Evolutionary conservation across 1,284 basidiomycete genomes (phyloP), one percentile per base, ranked within the genome.

Genomic region (Austropuccinia psidii): DNA sequence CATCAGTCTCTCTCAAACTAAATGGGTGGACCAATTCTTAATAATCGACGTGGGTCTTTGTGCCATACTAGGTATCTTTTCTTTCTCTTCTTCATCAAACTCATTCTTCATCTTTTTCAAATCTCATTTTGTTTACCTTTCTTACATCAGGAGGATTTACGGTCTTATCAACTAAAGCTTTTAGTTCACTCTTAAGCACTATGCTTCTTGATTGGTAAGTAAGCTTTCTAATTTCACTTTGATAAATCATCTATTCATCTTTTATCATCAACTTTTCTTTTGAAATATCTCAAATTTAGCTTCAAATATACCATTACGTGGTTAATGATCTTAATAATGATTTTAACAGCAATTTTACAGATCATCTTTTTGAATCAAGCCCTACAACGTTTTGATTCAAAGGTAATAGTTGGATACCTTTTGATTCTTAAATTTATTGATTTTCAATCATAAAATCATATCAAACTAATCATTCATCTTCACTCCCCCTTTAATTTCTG

Each of bases 161-260:
- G 0, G 94, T 97, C 0, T 83, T 98, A 2, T 88, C 91, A 0
- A 98, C 95, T 1, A 98, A 98, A 79, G 94, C 90, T 0, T 82
- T 96, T 45, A 94, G 92, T 15, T 91, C 90, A 0, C 83, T 98
- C 37, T 82, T 96, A 8, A 60, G 89, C 19, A 83, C 87, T 76
- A 84, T 89, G 79, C 90, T 90, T 84, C 82, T 89, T 29, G 84
- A 86, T 29, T 87, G 90, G 75, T 89, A 91, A 80, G 84, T 84
- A 6, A 84, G 87, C 74, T 88, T 88, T 85, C 88, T 93, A 72
- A 89, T 89, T 9, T 93, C 92, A 82, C 87, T 88, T 43, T 82
- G 89, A 35, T 81, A 91, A 55, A 81, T 83, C 11, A 89, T 90
- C 76, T 76, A 82, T 76, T n/a, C 17, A 1, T 35, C 11, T 8